Percentiles rank a stretch among this genome's conserved stretches.
Conservation (phyloP, 257 asterid species). For the Fraxinus quadrangulata region DNA sequence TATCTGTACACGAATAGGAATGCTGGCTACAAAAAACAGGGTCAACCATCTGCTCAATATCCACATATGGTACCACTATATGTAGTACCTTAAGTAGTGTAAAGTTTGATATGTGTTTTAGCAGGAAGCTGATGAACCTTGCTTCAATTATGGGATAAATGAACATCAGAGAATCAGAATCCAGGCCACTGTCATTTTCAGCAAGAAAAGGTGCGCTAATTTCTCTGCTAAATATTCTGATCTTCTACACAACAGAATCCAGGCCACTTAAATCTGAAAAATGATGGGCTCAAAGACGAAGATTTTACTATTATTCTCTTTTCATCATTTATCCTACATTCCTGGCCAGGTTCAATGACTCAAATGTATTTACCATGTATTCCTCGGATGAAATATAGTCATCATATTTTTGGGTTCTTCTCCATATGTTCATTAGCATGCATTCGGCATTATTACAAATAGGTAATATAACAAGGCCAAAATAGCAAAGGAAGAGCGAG, state of each 20-base stretch:
- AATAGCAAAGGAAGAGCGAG: slow-evolving; percentile 1
- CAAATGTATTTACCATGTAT: slow-evolving; percentile 27
- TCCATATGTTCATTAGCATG: neutral
- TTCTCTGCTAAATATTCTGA: neutral
- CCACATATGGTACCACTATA: too few species aligned
- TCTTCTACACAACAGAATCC: neutral
- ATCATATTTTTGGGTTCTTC: slow-evolving; percentile 18
- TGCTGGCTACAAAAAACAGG: too few species aligned
- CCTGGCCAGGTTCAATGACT: slow-evolving; percentile 45
- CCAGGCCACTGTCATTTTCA: neutral
- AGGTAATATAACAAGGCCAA: neutral
- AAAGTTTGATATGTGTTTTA: neutral
- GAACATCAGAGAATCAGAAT: slow-evolving; percentile 21
- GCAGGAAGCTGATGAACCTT: slow-evolving; percentile 31
- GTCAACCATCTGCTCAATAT: neutral
- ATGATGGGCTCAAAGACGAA: slow-evolving; percentile 25
- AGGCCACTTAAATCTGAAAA: neutral
- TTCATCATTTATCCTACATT: slow-evolving; percentile 32
- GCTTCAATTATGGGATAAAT: slow-evolving; percentile 31
- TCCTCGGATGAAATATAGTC: slow-evolving; percentile 20
- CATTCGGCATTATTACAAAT: slow-evolving; percentile 15
- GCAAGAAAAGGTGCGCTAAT: neutral
- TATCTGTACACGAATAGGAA: neutral
- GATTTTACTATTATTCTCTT: slow-evolving; percentile 27
- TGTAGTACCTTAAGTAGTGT: too few species aligned